Conservation (phyloP, 768 basidiomycete species). For the Roridomyces roridus region DNA sequence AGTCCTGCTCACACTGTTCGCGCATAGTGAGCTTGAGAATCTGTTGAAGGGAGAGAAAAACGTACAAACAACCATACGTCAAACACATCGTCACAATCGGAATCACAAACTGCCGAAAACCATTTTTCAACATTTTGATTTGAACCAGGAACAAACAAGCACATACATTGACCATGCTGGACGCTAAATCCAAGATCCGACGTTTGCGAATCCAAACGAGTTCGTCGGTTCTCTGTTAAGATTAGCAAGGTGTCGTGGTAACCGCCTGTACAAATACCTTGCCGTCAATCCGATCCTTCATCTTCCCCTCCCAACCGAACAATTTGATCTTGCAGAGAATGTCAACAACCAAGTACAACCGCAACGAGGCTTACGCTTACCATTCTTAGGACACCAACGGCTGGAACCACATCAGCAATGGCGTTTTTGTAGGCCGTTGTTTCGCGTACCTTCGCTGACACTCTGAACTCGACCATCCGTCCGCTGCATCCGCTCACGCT, state of each 20-base stretch:
- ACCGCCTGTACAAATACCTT: constrained; percentile 40
- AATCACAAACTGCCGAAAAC: no score
- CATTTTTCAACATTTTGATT: no score
- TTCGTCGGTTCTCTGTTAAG: constrained; percentile 46
- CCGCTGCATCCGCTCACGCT: constrained; percentile 56
- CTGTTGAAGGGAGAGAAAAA: no score
- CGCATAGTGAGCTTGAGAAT: neutral
- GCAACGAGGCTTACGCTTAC: constrained; percentile 19
- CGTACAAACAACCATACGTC: no score
- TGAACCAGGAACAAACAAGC: no score
- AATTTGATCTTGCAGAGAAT: constrained; percentile 34
- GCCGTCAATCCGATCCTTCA: constrained; percentile 56
- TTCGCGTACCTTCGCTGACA: constrained; percentile 50
- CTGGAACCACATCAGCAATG: constrained; percentile 38
- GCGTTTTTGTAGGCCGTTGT: no score
- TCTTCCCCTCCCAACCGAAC: constrained; percentile 70
- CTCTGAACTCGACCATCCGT: constrained; percentile 65
- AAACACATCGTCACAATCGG: no score
- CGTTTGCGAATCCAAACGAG: constrained; percentile 46
- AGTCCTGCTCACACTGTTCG: no score
- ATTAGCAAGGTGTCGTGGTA: no score
- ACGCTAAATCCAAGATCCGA: constrained; percentile 46
- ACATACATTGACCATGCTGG: constrained; percentile 43
- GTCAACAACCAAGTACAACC: neutral
- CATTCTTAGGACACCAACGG: constrained; percentile 65